Base-by-base conservation (phyloP, 2,329 filamentous ascomycete species). In the Trichoderma sp. region DNA sequence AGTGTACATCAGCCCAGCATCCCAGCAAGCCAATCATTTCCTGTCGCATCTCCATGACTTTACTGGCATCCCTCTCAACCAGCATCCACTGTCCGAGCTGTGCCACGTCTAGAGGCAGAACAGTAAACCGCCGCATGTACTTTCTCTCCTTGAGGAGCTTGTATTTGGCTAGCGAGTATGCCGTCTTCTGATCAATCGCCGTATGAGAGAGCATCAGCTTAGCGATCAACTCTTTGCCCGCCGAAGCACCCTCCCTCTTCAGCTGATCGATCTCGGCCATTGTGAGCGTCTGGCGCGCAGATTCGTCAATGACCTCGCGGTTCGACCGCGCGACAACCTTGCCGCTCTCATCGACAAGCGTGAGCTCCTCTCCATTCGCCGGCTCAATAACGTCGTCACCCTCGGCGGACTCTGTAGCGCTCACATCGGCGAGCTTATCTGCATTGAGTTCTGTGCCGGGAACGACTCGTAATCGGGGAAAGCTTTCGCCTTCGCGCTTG, bases 111-210 rank as follows among this genome's bases (percentile, higher is more conserved):
- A 98, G 83, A 0, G 95, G 95, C 66, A 97, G 81, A 1, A 96
- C 89, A 0, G 92, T 93, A 78, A 99, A 98, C 14, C 94, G 87
- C 77, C 92, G 91, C 74, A 98, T 88, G 80, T 97, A 98, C 82
- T 99, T 99, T 80, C 91, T 95, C 74, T 93, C 92, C 84, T 99
- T 99, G 60, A 97, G 87, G 21, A 98, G 85, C 78, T 96, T 97
- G 82, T 99, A 99, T 81, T 99, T 99, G 57, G 95, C 95, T 72
- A 98, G 85, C 3, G 94, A 97, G 78, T 97, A 99, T 0, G 90
- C 87, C 0, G 96, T 98, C 86, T 99, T 99, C 83, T 98, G 92
- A 76, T 97, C 94, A 57, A 99, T 87, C 1, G 92, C 93, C 21
- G 93, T 91, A 81, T 99, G 96, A 57, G 94, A 96, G 34, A 94